Evolutionary conservation across 805 yeast species (phyloP).

Genomic region (Saturnispora halmiae): DNA sequence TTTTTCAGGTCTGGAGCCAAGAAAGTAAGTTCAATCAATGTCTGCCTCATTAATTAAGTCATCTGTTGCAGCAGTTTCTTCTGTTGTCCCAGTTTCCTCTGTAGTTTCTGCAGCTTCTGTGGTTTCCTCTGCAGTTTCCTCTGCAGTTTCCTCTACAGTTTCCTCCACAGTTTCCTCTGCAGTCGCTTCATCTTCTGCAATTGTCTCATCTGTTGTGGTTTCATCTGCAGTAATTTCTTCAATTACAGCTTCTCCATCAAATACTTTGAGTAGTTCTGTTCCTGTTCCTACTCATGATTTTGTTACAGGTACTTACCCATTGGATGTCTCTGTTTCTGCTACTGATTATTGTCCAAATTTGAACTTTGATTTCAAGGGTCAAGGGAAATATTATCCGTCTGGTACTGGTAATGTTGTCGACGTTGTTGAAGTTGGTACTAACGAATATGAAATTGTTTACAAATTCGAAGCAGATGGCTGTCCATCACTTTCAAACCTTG

Average conservation of each 20-base stretch:
- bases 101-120: neutral
- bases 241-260: neutral
- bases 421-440: constrained; percentile 10
- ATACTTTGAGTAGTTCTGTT: neutral
- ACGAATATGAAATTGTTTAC: constrained; percentile 15
- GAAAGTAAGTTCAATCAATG: no score
- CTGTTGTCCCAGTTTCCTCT: neutral
- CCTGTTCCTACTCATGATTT: constrained; percentile 8
- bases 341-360: constrained; percentile 13
- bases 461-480: constrained; percentile 11
- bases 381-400: constrained; percentile 14
- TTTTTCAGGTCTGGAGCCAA: no score
- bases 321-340: neutral
- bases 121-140: neutral
- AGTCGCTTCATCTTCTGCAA: no score
- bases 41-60: neutral
- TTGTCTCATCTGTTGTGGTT: neutral
- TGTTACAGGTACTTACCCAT: constrained; percentile 9
- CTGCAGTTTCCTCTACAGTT: no score
- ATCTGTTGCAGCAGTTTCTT: neutral
- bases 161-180: neutral
- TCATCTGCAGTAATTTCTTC: neutral
- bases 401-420: constrained; percentile 14
- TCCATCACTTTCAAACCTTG: constrained; percentile 16
- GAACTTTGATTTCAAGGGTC: constrained; percentile 13